Percentiles rank a stretch among this genome's conserved stretches.
Conservation (phyloP, 1,139 yeast species). For the Yamadazyma jaroonii region DNA sequence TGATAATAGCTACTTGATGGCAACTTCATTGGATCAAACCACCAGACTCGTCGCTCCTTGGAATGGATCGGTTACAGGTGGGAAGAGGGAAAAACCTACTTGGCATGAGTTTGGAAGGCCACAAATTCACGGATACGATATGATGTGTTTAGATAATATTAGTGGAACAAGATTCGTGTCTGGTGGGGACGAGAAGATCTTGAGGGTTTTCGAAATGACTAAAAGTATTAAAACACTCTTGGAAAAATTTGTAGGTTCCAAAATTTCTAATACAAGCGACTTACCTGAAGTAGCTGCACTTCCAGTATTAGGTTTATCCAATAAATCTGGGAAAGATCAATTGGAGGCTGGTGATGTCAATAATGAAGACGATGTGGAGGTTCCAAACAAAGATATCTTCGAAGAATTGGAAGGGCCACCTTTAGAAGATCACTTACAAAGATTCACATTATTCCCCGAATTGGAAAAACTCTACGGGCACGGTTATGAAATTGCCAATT, state of each 20-base stretch:
- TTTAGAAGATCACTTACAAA: slow-evolving; percentile 82
- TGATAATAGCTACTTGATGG: slow-evolving; percentile 63
- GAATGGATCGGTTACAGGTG: slow-evolving; percentile 26
- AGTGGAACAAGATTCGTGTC: slow-evolving; percentile 69
- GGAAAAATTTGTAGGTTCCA: slow-evolving; percentile 50
- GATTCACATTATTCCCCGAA: slow-evolving; percentile 94
- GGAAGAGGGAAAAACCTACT: slow-evolving; percentile 18
- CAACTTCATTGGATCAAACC: slow-evolving; percentile 89
- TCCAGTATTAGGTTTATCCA: slow-evolving; percentile 92
- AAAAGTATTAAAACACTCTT: slow-evolving; percentile 67
- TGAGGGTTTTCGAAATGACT: slow-evolving; percentile 91
- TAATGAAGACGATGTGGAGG: slow-evolving; percentile 34
- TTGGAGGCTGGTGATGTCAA: slow-evolving; percentile 40
- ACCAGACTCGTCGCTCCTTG: slow-evolving; percentile 78
- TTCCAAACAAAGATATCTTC: slow-evolving; percentile 42
- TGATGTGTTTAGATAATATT: slow-evolving; percentile 77
- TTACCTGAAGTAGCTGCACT: slow-evolving; percentile 82
- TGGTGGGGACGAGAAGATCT: slow-evolving; percentile 93
- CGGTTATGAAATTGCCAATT: slow-evolving; percentile 87
- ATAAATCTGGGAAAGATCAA: slow-evolving; percentile 69
- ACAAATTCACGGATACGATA: slow-evolving; percentile 97
- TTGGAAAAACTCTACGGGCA: slow-evolving; percentile 93
- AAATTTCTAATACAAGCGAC: slow-evolving; percentile 16
- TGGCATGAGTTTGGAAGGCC: slow-evolving; percentile 97
- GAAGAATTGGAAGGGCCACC: slow-evolving; percentile 60